Evolutionary conservation across 495 filamentous ascomycete species (phyloP).

Genomic region (Penicillium antarcticum): DNA sequence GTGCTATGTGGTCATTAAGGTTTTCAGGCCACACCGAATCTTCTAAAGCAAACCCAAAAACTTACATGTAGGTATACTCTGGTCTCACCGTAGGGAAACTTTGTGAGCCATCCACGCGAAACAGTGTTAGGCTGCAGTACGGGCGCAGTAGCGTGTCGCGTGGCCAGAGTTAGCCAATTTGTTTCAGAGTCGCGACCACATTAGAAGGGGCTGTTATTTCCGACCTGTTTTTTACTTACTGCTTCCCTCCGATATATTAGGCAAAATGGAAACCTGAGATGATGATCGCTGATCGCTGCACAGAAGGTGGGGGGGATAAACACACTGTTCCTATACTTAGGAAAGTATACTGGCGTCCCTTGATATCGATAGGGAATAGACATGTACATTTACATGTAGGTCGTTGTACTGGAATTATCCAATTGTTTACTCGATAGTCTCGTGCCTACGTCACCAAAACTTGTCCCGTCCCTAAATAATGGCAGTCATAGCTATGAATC

Average conservation of each 20-base stretch:
- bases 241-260: neutral
- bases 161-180: conserved; percentile 18
- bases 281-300: conserved; percentile 15
- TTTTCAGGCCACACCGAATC: conserved; percentile 4
- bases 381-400: no score
- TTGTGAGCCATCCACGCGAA: conserved; percentile 23
- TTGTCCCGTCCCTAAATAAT: neutral
- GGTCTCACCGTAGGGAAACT: conserved; percentile 5
- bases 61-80: neutral
- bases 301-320: neutral
- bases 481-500: neutral
- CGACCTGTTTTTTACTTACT: neutral
- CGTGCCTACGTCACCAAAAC: no score
- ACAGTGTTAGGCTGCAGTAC: conserved; percentile 15
- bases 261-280: neutral
- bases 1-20: neutral
- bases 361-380: neutral
- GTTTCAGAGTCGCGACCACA: conserved; percentile 19
- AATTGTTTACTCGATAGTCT: no score
- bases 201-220: neutral
- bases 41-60: neutral
- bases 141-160: conserved; percentile 20
- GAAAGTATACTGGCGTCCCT: neutral
- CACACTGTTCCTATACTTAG: neutral
- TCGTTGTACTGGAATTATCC: no score